These are phyloP conservation scores for Phytopythium litorale DNA, from an alignment of 352 stramenopile species.

Conservation along the genomic window DNA sequence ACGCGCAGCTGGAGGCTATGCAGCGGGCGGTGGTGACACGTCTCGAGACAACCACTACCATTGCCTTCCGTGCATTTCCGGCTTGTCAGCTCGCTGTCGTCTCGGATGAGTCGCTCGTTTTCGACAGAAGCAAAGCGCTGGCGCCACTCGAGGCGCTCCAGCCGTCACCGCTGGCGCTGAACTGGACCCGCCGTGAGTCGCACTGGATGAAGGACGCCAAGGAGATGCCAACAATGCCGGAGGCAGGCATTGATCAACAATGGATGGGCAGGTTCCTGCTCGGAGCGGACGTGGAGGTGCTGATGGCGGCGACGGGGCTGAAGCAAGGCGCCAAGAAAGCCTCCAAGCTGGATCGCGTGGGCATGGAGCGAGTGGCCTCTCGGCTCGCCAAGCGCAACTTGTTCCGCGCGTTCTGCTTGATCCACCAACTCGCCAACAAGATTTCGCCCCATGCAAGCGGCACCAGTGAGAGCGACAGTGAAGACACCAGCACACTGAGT, in stretches of 20 bases:
- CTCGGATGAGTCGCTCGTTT: background rate
- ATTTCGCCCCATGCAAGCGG: background rate
- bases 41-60: background rate
- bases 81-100: slow-evolving; percentile 10
- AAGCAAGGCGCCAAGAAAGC: slow-evolving; percentile 75
- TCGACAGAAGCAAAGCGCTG: slow-evolving; percentile 3
- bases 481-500: background rate
- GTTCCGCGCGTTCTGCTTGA: slow-evolving; percentile 40
- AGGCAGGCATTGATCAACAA: background rate
- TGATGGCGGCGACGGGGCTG: slow-evolving; percentile 54
- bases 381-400: slow-evolving; percentile 59
- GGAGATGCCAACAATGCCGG: background rate
- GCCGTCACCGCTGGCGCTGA: slow-evolving; percentile 32
- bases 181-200: slow-evolving; percentile 45
- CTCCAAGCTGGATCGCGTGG: slow-evolving; percentile 35
- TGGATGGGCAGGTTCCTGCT: slow-evolving; percentile 29
- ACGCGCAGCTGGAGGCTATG: slow-evolving; percentile 38
- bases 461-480: background rate
- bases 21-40: slow-evolving; percentile 40
- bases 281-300: slow-evolving; percentile 41
- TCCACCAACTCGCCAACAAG: slow-evolving; percentile 7
- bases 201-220: slow-evolving; percentile 23
- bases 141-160: background rate
- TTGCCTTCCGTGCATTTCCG: background rate
- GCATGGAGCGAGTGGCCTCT: slow-evolving; percentile 53